Evolutionary conservation across 2,329 filamentous ascomycete genomes (phyloP).

Genomic region (Talaromyces amestolkiae): DNA sequence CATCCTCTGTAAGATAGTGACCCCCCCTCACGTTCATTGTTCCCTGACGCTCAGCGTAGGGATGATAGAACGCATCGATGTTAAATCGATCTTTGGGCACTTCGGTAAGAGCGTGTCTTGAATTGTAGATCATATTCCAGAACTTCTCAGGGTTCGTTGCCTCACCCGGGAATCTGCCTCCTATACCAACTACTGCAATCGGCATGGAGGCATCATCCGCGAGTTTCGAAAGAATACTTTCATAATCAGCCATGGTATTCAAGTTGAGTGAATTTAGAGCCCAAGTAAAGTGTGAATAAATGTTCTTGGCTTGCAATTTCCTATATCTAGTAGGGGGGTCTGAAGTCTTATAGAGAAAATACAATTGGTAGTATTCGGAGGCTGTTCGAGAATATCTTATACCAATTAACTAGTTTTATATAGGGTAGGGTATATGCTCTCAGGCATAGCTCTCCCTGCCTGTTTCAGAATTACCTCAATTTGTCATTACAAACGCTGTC

Average conservation of each 20-base stretch:
- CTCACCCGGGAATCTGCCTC: conserved; percentile 14
- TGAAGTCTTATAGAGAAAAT: background rate
- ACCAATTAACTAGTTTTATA: background rate
- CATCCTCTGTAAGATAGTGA: conserved; percentile 29
- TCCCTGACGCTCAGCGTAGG: background rate
- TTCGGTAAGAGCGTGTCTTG: background rate
- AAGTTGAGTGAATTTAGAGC: background rate
- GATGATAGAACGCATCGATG: conserved; percentile 7
- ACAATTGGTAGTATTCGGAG: background rate
- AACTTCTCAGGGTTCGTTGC: conserved; percentile 6
- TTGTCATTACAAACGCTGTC: background rate
- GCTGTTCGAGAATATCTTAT: background rate
- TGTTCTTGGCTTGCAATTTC: background rate
- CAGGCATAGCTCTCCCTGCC: background rate
- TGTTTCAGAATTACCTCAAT: background rate
- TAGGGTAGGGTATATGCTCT: background rate
- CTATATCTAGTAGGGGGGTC: background rate
- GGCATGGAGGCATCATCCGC: background rate
- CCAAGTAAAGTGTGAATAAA: background rate
- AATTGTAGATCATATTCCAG: conserved; percentile 3
- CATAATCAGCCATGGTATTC: background rate
- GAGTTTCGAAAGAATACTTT: background rate
- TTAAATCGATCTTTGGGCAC: conserved; percentile 9
- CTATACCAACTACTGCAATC: background rate
- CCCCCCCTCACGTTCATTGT: conserved; percentile 12